phyloP scores from a whole-genome alignment of 2,329 filamentous ascomycete species.

The Sporothrix pallida region DNA sequence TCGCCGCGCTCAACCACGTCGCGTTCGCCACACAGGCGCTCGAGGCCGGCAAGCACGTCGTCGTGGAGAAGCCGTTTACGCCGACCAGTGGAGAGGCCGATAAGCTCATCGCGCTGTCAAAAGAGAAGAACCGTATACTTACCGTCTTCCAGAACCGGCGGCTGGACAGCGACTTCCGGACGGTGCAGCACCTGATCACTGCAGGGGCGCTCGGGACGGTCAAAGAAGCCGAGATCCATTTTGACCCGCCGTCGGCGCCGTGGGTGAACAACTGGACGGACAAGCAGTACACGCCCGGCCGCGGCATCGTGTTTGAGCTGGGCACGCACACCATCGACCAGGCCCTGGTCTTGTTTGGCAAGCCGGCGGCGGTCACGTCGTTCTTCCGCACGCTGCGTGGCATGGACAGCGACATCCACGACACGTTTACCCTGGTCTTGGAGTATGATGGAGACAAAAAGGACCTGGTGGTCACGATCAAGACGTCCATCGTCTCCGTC shows the following conservation, averaged over 20 bases:
- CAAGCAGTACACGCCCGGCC: conserved; percentile 45
- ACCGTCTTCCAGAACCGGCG: conserved; percentile 61
- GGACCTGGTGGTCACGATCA: conserved; percentile 61
- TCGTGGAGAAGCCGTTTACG: conserved; percentile 44
- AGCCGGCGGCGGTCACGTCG: conserved; percentile 62
- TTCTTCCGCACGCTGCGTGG: conserved; percentile 61
- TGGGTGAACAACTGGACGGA: conserved; percentile 46
- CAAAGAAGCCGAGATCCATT: conserved; percentile 69
- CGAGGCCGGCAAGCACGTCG: conserved; percentile 62
- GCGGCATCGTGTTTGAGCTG: conserved; percentile 50
- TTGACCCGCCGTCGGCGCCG: conserved; percentile 57
- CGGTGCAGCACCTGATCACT: conserved; percentile 58
- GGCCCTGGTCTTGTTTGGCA: conserved; percentile 61
- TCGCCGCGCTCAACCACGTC: conserved; percentile 65
- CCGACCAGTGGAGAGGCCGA: conserved; percentile 63
- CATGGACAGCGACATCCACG: conserved; percentile 49
- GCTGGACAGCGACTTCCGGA: conserved; percentile 66
- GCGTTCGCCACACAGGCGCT: conserved; percentile 61
- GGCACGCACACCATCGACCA: conserved; percentile 66
- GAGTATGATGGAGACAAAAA: conserved; percentile 54
- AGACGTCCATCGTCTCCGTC: conserved; percentile 63
- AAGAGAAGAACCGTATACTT: conserved; percentile 53
- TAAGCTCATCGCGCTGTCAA: conserved; percentile 56
- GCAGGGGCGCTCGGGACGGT: conserved; percentile 62
- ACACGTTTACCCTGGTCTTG: conserved; percentile 61